Conservation (phyloP, 164 flowering plant species). For the Akebia trifoliata region DNA sequence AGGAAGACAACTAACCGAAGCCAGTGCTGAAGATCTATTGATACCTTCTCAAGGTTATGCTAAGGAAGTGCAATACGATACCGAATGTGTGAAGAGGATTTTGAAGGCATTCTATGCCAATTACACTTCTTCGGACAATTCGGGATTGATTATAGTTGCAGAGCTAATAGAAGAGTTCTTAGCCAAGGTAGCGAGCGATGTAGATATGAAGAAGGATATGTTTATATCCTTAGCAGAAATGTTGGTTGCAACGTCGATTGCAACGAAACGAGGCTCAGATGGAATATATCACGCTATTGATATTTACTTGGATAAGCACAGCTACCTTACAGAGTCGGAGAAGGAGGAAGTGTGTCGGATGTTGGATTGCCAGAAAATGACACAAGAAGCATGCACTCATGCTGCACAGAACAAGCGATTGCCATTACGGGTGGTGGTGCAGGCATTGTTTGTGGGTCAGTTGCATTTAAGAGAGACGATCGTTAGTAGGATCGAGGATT, state of each 20-base stretch:
- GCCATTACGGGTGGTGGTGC: conserved; percentile 59
- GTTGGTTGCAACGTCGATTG: conserved; percentile 32
- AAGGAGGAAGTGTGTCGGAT: conserved; percentile 56
- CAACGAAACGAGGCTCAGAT: conserved; percentile 34
- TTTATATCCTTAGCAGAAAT: conserved; percentile 46
- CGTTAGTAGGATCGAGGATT: conserved; percentile 17
- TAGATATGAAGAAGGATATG: conserved; percentile 31
- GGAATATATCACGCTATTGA: conserved; percentile 67
- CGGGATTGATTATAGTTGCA: conserved; percentile 40
- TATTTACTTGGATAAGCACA: conserved; percentile 51
- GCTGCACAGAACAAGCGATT: conserved; percentile 59
- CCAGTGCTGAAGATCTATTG: conserved; percentile 45
- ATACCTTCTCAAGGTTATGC: conserved; percentile 51
- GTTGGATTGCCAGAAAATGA: conserved; percentile 58
- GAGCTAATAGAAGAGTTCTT: conserved; percentile 54
- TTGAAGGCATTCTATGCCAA: conserved; percentile 44
- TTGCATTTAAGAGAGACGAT: conserved; percentile 48
- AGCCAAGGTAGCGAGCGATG: conserved; percentile 46
- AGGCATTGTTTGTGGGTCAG: conserved; percentile 57
- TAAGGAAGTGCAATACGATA: conserved; percentile 39
- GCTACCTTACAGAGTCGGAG: conserved; percentile 51
- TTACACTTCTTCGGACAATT: conserved; percentile 16
- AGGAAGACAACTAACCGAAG: conserved; percentile 55
- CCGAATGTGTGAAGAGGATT: conserved; percentile 53
- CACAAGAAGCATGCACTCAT: conserved; percentile 56